Evolutionary conservation across 306 rosid species (phyloP).

Genomic region (Sindora glabra): DNA sequence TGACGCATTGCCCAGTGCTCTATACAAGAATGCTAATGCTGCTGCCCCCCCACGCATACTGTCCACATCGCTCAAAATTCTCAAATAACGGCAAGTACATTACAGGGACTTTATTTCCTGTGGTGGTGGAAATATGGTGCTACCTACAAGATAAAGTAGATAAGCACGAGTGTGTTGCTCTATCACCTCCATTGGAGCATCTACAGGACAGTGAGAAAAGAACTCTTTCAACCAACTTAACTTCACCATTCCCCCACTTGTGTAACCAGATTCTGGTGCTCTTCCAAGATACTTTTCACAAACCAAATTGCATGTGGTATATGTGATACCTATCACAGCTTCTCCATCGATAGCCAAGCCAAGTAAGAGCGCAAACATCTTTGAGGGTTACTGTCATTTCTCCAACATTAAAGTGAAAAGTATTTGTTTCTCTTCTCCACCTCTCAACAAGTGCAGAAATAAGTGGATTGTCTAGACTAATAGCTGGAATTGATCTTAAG

Average conservation of each 20-base stretch:
- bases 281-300: conserved; percentile 85
- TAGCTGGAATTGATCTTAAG: conserved; percentile 87
- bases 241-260: conserved; percentile 99
- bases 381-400: conserved; percentile 91
- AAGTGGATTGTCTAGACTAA: conserved; percentile 94
- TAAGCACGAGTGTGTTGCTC: conserved; percentile 93
- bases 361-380: conserved; percentile 83
- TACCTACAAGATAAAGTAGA: conserved; percentile 96
- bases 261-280: conserved; percentile 76
- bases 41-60: conserved; percentile 97
- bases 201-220: conserved; percentile 79
- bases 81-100: conserved; percentile 98
- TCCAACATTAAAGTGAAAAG: conserved; percentile 95
- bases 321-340: conserved; percentile 84
- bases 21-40: conserved; percentile 75
- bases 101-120: conserved; percentile 98
- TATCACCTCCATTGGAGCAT: conserved; percentile 64
- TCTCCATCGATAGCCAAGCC: conserved; percentile 95
- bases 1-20: conserved; percentile 97
- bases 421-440: conserved; percentile 98
- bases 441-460: conserved; percentile 96
- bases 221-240: conserved; percentile 97
- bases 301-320: conserved; percentile 74
- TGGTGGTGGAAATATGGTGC: conserved; percentile 97
- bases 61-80: conserved; percentile 70